A percentile compares a stretch with the other conserved stretches of the same genome.
Conservation (phyloP, 345 rosid genomes). For the Erysimum cheiranthoides region DNA sequence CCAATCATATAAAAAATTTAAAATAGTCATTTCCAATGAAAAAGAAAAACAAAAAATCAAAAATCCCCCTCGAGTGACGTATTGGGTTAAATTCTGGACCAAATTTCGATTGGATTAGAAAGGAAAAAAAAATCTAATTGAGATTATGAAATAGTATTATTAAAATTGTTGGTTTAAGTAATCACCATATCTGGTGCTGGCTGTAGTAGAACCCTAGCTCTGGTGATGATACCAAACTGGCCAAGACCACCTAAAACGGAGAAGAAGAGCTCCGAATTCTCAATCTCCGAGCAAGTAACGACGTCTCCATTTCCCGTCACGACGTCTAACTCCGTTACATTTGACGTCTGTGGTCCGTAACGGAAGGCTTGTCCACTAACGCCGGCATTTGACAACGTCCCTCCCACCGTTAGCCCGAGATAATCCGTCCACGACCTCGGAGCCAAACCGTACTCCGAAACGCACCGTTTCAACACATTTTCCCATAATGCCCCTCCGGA, state of each 20-base stretch:
- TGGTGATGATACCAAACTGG: constrained; percentile 87
- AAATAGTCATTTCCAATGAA: too few species aligned
- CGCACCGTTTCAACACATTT: constrained; percentile 71
- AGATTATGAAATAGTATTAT: neutral
- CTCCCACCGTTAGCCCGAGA: constrained; percentile 84
- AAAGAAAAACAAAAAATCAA: too few species aligned
- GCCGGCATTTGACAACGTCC: constrained; percentile 95
- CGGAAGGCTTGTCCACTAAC: constrained; percentile 95
- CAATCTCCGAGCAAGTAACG: constrained; percentile 59
- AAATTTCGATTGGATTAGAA: neutral
- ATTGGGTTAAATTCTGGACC: too few species aligned
- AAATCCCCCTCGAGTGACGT: too few species aligned
- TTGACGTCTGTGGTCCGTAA: constrained; percentile 83
- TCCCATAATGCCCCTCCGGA: constrained; percentile 99
- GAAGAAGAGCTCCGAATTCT: constrained; percentile 72
- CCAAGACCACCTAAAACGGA: constrained; percentile 88
- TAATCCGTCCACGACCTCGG: constrained; percentile 98
- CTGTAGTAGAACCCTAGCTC: constrained; percentile 76
- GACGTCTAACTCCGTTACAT: constrained; percentile 90
- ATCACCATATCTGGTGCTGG: constrained; percentile 84
- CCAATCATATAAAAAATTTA: too few species aligned
- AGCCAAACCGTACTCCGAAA: constrained; percentile 58
- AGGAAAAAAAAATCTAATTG: neutral
- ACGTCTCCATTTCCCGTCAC: constrained; percentile 81
- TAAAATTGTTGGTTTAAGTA: neutral